Evolutionary conservation across 2,329 filamentous ascomycete species (phyloP), one percentile per base, ranked within the genome.

Genomic region (Rhynchosporium agropyri): DNA sequence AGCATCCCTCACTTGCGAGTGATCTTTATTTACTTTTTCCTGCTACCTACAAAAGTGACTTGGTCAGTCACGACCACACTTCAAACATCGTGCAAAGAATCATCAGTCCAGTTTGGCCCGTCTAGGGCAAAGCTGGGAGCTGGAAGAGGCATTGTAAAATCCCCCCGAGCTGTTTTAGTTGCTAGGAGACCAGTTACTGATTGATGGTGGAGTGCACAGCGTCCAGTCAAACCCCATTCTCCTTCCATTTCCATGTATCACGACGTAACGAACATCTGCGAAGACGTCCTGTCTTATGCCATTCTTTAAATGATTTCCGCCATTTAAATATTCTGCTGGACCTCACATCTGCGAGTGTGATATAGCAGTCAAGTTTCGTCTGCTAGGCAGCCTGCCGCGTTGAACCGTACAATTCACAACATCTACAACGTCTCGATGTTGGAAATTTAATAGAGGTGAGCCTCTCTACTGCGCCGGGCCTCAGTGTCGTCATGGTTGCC

Each of bases 111-210:
- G 67, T 69, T 71, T 68, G 67, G 70, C 69, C 68, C 69, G 63
- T 61, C 46, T 40, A 67, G 69, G 69, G 70, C 66, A 67, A 65
- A 61, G 67, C 65, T 66, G 67, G 65, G 65, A 59, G 60, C 69
- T 60, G 40, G 40, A 53, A 40, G 50, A 69, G 67, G 67, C 65
- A 65, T 63, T 64, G 69, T 69, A 67, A 59, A 59, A 43, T 45
- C 33, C 43, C 49, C 60, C 42, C 31, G 50, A 50, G 46, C 51
- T 46, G 38, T 46, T 31, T 26, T 64, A 64, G 67, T 68, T 72
- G 67, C 68, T 70, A 57, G 64, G 69, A 67, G 64, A 68, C 71
- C 65, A 64, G 51, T 67, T 51, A 66, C 67, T 71, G 54, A 70
- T 65, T 71, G 54, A 70, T 65, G 53, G 20, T n/a, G 40, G 46